Percentiles rank a stretch among this genome's conserved stretches.
These are phyloP conservation scores for Escallonia herrerae DNA, from an alignment of 129 eudicot genomes.

Conservation along the genomic window DNA sequence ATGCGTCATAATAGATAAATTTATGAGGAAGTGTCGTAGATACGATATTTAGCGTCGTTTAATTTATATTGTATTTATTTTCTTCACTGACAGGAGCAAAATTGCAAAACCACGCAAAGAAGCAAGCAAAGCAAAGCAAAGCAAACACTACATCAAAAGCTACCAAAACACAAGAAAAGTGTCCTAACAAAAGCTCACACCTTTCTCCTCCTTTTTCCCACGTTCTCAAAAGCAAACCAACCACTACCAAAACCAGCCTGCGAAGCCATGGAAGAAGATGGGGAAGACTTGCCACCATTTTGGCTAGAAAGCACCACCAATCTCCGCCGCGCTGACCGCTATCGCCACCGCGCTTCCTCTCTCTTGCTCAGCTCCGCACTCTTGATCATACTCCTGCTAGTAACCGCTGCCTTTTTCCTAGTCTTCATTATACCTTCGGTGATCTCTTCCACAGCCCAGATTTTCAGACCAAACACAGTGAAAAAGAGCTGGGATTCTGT, in stretches of 20 bases:
- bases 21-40: too few relatives aligned
- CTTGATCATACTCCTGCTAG: conserved; percentile 38
- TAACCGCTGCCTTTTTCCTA: conserved; percentile 51
- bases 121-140: neutral
- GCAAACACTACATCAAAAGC: neutral
- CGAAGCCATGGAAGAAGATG: conserved; percentile 51
- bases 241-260: too few relatives aligned
- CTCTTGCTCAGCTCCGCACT: conserved; percentile 68
- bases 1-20: too few relatives aligned
- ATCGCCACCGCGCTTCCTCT: conserved; percentile 53
- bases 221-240: neutral
- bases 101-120: neutral
- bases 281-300: conserved; percentile 54
- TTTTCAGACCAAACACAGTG: conserved; percentile 49
- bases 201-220: neutral
- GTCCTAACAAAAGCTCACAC: conserved; percentile 12
- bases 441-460: conserved; percentile 34
- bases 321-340: conserved; percentile 48
- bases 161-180: conserved; percentile 2
- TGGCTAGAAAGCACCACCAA: conserved; percentile 69
- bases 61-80: too few relatives aligned
- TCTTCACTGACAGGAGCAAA: too few relatives aligned
- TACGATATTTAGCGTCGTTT: too few relatives aligned
- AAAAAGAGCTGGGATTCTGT: conserved; percentile 83
- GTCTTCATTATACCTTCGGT: conserved; percentile 53